Percentiles rank a stretch among this genome's conserved stretches.
phyloP scores from a whole-genome alignment of 495 filamentous ascomycete species.

The Penicillium macrosclerotiorum region DNA sequence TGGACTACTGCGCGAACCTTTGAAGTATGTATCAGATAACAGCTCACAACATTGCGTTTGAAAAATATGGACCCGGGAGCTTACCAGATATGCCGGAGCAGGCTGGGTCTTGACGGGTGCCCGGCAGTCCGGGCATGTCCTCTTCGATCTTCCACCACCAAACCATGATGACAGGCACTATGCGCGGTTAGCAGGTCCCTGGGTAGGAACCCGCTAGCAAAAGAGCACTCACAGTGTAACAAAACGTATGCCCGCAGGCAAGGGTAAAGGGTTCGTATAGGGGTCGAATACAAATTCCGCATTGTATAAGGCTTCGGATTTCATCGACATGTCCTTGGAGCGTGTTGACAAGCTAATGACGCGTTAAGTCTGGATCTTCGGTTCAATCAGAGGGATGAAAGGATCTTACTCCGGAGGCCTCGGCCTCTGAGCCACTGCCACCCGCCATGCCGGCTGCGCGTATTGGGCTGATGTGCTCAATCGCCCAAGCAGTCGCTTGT shows the following conservation, averaged over 20 bases:
- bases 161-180: constrained; percentile 71
- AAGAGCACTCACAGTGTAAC: constrained; percentile 56
- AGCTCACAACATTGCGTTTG: not conserved
- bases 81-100: constrained; percentile 68
- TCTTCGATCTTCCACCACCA: constrained; percentile 53
- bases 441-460: constrained; percentile 16
- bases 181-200: constrained; percentile 14
- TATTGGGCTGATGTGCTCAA: not conserved
- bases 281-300: constrained; percentile 66
- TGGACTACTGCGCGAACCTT: constrained; percentile 67
- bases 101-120: constrained; percentile 56
- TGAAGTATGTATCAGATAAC: not conserved
- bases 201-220: not conserved
- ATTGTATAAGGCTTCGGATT: constrained; percentile 52
- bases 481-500: not conserved
- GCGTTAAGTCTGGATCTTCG: constrained; percentile 10
- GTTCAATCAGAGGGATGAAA: not conserved
- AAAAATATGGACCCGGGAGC: constrained; percentile 14
- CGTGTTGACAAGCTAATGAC: constrained; percentile 41
- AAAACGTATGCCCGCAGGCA: constrained; percentile 73
- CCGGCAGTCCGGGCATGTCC: constrained; percentile 73
- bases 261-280: constrained; percentile 73
- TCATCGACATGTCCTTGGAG: constrained; percentile 52
- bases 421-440: constrained; percentile 11
- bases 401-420: constrained; percentile 35